phyloP scores from a whole-genome alignment of 306 rosid species.

The Lagenaria siceraria region DNA sequence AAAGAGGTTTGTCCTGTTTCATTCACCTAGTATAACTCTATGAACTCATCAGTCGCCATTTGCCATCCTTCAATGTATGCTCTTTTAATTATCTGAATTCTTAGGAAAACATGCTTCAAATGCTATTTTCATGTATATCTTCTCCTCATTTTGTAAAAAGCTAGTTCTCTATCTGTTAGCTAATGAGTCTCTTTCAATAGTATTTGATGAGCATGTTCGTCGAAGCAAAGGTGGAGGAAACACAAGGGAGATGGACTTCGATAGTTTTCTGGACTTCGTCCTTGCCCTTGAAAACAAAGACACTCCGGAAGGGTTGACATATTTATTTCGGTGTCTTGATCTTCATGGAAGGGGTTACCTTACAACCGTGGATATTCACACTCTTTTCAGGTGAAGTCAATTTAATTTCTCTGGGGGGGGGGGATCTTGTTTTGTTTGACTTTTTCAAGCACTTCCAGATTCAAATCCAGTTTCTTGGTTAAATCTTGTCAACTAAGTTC shows the following conservation, averaged over 20 bases:
- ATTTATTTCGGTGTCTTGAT: slow-evolving; percentile 95
- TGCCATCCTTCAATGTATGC: background rate
- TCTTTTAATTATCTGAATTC: background rate
- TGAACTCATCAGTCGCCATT: background rate
- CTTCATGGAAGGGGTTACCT: slow-evolving; percentile 91
- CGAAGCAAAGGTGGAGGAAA: slow-evolving; percentile 78
- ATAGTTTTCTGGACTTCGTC: slow-evolving; percentile 82
- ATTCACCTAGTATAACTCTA: background rate
- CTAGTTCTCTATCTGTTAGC: background rate
- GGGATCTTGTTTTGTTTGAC: background rate
- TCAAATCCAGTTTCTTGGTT: background rate
- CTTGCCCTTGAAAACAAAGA: slow-evolving; percentile 96
- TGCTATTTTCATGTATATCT: background rate
- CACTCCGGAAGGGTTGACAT: slow-evolving; percentile 92
- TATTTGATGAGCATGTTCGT: slow-evolving; percentile 83
- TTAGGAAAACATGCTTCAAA: background rate
- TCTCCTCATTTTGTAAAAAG: background rate
- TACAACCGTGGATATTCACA: slow-evolving; percentile 86
- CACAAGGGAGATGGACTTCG: slow-evolving; percentile 86
- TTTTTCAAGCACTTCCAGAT: background rate
- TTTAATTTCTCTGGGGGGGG: background rate
- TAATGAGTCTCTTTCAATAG: slow-evolving; percentile 26
- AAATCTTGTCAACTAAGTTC: slow-evolving; percentile 3
- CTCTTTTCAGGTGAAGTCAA: slow-evolving; percentile 76
- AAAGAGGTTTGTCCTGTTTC: slow-evolving; percentile 52